Conservation (phyloP, 108 stramenopile genomes). For the Nannochloropsis salina region DNA sequence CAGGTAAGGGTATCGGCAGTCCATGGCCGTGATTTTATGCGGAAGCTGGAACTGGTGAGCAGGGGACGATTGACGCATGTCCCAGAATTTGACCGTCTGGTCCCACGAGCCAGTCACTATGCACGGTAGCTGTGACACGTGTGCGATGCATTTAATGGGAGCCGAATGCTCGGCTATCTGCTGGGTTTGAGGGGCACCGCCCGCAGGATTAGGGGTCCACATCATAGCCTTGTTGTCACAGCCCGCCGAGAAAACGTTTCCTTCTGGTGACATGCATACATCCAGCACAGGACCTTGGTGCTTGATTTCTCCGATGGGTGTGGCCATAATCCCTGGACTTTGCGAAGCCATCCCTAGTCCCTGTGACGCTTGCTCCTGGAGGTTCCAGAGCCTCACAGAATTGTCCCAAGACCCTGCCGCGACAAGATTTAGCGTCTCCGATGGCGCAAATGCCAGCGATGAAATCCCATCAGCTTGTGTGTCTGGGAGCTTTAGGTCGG, state of each 20-base stretch:
- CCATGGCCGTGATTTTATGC: constrained; percentile 44
- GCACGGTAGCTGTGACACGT: neutral
- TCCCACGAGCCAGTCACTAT: constrained; percentile 28
- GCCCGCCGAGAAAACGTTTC: constrained; percentile 9
- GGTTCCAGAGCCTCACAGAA: neutral
- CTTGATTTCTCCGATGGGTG: neutral
- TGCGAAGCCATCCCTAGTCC: neutral
- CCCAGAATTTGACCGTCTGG: constrained; percentile 51
- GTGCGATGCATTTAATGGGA: neutral
- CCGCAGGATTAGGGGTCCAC: constrained; percentile 23
- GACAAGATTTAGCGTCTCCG: neutral
- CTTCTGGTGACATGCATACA: neutral
- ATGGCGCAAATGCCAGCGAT: neutral
- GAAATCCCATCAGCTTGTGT: constrained; percentile 7
- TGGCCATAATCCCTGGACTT: neutral
- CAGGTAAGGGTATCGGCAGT: constrained; percentile 38
- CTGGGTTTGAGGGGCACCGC: neutral
- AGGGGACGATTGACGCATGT: constrained; percentile 43
- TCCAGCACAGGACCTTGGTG: neutral
- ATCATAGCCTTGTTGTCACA: constrained; percentile 21
- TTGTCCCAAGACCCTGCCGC: constrained; percentile 14
- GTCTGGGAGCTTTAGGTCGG: constrained; percentile 1
- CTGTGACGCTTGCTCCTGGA: neutral
- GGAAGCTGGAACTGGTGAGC: constrained; percentile 39
- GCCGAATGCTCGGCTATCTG: neutral